Conservation (phyloP, 441 rosid genomes). For the Geranium incanum region DNA sequence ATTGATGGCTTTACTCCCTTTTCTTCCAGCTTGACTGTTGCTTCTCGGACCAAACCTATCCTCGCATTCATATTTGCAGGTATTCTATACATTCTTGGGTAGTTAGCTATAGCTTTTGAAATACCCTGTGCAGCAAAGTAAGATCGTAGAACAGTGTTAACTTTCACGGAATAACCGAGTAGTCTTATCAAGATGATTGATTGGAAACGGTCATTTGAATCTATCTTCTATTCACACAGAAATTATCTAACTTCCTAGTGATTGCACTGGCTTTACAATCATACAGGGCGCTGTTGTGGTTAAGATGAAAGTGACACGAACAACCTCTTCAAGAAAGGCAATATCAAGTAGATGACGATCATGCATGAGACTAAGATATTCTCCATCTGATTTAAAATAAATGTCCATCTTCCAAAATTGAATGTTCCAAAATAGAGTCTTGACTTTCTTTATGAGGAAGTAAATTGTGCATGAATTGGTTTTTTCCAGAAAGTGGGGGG, state of each 20-base stretch:
- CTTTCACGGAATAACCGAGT: slow-evolving; percentile 9
- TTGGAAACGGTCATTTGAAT: background rate
- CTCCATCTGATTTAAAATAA: too few species aligned
- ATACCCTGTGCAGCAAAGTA: slow-evolving; percentile 53
- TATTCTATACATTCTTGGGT: slow-evolving; percentile 69
- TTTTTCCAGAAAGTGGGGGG: too few species aligned
- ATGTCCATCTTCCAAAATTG: too few species aligned
- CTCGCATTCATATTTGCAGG: slow-evolving; percentile 85
- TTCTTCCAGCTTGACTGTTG: slow-evolving; percentile 70
- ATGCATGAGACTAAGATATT: too few species aligned
- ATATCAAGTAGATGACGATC: too few species aligned
- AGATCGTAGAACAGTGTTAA: slow-evolving; percentile 12
- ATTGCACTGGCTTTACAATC: too few species aligned
- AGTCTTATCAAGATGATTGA: background rate
- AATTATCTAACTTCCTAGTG: background rate
- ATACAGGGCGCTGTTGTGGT: too few species aligned
- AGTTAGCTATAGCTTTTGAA: slow-evolving; percentile 72
- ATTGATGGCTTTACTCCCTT: slow-evolving; percentile 79
- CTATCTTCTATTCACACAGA: background rate
- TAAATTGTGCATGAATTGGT: too few species aligned
- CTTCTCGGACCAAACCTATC: slow-evolving; percentile 71
- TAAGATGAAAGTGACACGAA: too few species aligned
- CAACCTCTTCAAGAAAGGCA: too few species aligned
- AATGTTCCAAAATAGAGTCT: too few species aligned
- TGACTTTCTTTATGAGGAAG: too few species aligned